phyloP scores from a whole-genome alignment of 352 stramenopile species.

The Elongisporangium senticosum region DNA sequence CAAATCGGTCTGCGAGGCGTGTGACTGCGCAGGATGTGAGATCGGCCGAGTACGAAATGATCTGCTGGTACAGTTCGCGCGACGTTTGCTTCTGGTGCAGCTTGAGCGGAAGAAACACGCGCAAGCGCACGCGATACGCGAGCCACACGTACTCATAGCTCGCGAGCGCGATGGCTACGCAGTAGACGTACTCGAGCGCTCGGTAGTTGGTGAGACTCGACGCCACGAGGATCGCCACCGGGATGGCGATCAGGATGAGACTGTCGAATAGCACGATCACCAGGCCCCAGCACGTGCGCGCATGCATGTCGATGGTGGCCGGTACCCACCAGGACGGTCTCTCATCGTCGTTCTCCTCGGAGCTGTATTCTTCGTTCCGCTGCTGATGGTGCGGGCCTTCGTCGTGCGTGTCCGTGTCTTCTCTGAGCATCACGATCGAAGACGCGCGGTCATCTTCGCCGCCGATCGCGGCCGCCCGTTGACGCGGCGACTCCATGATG shows the following conservation, averaged over 20 bases:
- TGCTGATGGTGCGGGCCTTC: conserved; percentile 1
- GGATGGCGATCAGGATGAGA: conserved; percentile 24
- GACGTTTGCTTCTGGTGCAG: conserved; percentile 66
- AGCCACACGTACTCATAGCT: conserved; percentile 59
- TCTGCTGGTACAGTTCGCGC: conserved; percentile 59
- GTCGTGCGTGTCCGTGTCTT: neutral
- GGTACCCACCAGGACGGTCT: conserved; percentile 33
- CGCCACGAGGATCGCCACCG: conserved; percentile 23
- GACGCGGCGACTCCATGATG: neutral
- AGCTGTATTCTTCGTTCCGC: neutral
- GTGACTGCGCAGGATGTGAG: conserved; percentile 48
- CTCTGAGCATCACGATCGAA: conserved; percentile 8
- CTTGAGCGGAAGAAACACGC: conserved; percentile 60
- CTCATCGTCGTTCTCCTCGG: neutral
- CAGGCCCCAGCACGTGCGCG: conserved; percentile 19
- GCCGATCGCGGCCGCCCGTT: neutral
- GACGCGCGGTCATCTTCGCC: neutral
- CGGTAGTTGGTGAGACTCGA: conserved; percentile 28
- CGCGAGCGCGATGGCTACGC: conserved; percentile 32
- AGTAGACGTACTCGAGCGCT: conserved; percentile 46
- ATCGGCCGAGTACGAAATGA: conserved; percentile 63
- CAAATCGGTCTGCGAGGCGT: conserved; percentile 31
- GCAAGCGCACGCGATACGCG: conserved; percentile 43
- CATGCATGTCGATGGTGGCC: conserved; percentile 10
- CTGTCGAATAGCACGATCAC: conserved; percentile 25